Conservation (phyloP, 176 grass and related monocot genomes). For the Elaeis guineensis region DNA sequence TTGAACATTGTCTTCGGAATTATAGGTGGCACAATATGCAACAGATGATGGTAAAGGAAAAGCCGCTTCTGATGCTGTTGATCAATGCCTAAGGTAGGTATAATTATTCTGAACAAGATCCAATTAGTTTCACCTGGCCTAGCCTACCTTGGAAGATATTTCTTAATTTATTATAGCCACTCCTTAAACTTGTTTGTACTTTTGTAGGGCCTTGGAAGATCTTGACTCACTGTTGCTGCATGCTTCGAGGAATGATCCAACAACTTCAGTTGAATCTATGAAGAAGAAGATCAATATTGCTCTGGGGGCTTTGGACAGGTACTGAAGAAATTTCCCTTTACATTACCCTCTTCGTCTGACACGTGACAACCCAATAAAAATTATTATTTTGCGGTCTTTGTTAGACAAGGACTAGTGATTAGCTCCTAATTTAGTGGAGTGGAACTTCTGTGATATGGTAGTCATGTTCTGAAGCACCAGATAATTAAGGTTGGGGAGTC, state of each 20-base stretch:
- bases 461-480: too few relatives aligned
- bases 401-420: too few relatives aligned
- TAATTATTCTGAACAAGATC: background rate
- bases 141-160: too few relatives aligned
- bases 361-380: background rate
- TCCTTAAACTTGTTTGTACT: slow-evolving; percentile 7
- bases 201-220: slow-evolving; percentile 74
- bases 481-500: too few relatives aligned
- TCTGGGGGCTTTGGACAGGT: slow-evolving; percentile 77
- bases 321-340: slow-evolving; percentile 5
- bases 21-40: slow-evolving; percentile 94
- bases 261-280: slow-evolving; percentile 67
- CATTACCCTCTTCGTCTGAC: background rate
- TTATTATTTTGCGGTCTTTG: too few relatives aligned
- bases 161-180: background rate
- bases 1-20: slow-evolving; percentile 14
- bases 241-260: slow-evolving; percentile 66
- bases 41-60: slow-evolving; percentile 67
- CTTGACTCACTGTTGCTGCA: slow-evolving; percentile 65
- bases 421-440: too few relatives aligned
- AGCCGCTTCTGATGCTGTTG: slow-evolving; percentile 72
- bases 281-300: slow-evolving; percentile 63
- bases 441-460: too few relatives aligned
- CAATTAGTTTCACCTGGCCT: too few relatives aligned
- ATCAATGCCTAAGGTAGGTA: slow-evolving; percentile 66